Evolutionary conservation across 805 yeast genomes (phyloP).

Genomic region (Yamadazyma akitaensis): DNA sequence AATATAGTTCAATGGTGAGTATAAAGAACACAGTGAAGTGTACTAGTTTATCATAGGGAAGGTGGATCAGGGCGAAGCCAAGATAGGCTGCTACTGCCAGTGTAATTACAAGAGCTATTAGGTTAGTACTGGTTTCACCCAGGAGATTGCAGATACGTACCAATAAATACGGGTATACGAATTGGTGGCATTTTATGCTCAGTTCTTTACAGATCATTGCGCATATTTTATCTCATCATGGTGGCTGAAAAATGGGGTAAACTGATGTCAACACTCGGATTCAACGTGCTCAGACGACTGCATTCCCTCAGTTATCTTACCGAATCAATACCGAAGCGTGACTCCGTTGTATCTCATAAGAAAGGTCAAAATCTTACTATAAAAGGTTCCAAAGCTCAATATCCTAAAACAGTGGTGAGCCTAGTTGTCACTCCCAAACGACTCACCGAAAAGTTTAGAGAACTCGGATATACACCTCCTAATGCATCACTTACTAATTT

Average conservation of each 20-base stretch:
- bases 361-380: neutral
- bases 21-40: conserved; percentile 48
- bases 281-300: neutral
- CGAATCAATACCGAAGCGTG: neutral
- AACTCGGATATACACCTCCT: conserved; percentile 11
- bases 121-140: conserved; percentile 3
- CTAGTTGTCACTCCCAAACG: conserved; percentile 21
- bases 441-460: conserved; percentile 21
- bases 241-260: neutral
- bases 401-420: conserved; percentile 3
- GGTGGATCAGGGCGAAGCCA: conserved; percentile 48
- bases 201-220: neutral
- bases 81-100: conserved; percentile 37
- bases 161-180: conserved; percentile 17
- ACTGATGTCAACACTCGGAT: neutral
- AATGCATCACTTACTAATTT: conserved; percentile 12
- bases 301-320: neutral
- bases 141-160: conserved; percentile 15
- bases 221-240: neutral
- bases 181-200: neutral
- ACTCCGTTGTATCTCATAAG: neutral
- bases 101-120: conserved; percentile 22
- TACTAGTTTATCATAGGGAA: conserved; percentile 48
- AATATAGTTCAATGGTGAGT: conserved; percentile 48
- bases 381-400: neutral